These are phyloP conservation scores for Aspergillus caelatus DNA, from an alignment of 2,329 filamentous ascomycete genomes.

Conservation along the genomic window DNA sequence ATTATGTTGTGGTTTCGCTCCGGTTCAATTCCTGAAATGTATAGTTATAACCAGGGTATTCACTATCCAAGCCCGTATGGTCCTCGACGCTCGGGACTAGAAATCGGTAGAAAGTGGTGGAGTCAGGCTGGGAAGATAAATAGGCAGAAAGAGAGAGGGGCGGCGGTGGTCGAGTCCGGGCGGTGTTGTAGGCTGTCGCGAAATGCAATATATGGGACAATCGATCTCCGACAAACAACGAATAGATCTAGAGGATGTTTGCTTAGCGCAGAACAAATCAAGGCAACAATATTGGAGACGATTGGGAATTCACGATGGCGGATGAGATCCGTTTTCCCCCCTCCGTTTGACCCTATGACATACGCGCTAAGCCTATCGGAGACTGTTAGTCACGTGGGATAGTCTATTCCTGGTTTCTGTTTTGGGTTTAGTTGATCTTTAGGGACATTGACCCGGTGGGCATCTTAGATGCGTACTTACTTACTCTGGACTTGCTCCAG, in stretches of 20 bases:
- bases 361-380: constrained; percentile 37
- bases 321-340: constrained; percentile 30
- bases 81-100: not conserved
- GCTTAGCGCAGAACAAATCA: not conserved
- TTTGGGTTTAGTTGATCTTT: not conserved
- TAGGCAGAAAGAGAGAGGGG: constrained; percentile 3
- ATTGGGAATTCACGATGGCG: constrained; percentile 6
- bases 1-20: not conserved
- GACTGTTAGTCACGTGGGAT: constrained; percentile 34
- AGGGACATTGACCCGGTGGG: not conserved
- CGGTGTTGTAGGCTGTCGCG: not conserved
- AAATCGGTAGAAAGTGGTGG: constrained; percentile 13
- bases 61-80: constrained; percentile 4
- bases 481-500: not conserved
- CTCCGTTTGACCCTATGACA: constrained; percentile 39
- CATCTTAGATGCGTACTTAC: too few relatives aligned
- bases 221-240: not conserved
- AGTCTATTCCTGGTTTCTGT: not conserved
- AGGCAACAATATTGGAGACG: not conserved
- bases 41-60: not conserved
- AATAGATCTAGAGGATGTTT: not conserved
- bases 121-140: constrained; percentile 6
- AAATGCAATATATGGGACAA: not conserved
- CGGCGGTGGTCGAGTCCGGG: not conserved
- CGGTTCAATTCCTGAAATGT: not conserved